These are phyloP conservation scores for Fusarium fracticaudum DNA, from an alignment of 2,329 filamentous ascomycete genomes.

Conservation along the genomic window DNA sequence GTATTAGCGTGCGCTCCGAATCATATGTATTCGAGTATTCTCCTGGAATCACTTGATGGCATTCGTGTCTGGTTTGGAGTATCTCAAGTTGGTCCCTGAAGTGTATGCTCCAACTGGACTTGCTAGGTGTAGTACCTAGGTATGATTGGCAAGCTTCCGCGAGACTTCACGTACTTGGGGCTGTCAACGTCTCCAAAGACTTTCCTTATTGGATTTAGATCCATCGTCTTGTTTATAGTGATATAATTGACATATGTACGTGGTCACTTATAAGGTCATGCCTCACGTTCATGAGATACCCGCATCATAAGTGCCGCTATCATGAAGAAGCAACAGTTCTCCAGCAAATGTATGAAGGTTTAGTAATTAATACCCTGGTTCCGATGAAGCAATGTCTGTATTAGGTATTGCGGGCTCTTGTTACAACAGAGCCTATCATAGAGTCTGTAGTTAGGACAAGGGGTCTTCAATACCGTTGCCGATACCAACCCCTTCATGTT, in stretches of 20 bases:
- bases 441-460: slow-evolving; percentile 19
- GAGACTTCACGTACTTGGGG: neutral
- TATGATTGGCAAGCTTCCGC: neutral
- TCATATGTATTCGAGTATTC: neutral
- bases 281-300: neutral
- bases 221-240: neutral
- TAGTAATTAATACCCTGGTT: slow-evolving; percentile 2
- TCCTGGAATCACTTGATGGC: neutral
- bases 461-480: slow-evolving; percentile 7
- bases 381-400: slow-evolving; percentile 9
- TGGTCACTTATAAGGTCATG: neutral
- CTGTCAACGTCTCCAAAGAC: neutral
- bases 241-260: neutral
- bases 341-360: neutral
- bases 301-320: neutral
- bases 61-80: neutral
- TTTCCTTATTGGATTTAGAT: neutral
- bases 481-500: slow-evolving; percentile 30
- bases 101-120: no score
- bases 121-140: neutral
- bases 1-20: neutral
- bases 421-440: slow-evolving; percentile 37
- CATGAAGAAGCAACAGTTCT: neutral
- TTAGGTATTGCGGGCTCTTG: slow-evolving; percentile 4
- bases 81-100: neutral